Evolutionary conservation across 345 rosid genomes (phyloP).

Genomic region (Moricandia arvensis): DNA sequence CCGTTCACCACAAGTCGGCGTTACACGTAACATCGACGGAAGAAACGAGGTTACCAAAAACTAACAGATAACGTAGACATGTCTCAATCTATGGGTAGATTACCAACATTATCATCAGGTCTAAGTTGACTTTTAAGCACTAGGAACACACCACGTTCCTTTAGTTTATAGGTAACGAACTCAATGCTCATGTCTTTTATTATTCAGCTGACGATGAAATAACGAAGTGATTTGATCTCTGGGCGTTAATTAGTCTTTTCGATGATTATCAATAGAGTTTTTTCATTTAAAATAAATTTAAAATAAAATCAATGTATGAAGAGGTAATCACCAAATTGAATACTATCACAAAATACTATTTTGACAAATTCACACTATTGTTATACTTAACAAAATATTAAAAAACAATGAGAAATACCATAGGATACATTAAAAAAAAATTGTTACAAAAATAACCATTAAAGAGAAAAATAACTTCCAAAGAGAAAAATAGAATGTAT

Average conservation of each 20-base stretch:
- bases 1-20: conserved; percentile 23
- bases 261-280: conserved; percentile 7
- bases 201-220: not conserved
- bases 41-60: conserved; percentile 17
- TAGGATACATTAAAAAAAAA: no score
- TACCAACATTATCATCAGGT: conserved; percentile 24
- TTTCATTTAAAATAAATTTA: not conserved
- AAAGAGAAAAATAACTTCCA: not conserved
- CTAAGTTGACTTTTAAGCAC: conserved; percentile 15
- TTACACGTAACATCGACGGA: conserved; percentile 24
- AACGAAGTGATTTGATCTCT: conserved; percentile 28
- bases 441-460: no score
- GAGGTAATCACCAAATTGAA: conserved; percentile 31
- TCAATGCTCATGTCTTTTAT: not conserved
- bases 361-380: conserved; percentile 25
- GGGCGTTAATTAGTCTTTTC: conserved; percentile 19
- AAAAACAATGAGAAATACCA: no score
- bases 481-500: no score
- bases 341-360: conserved; percentile 24
- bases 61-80: conserved; percentile 11
- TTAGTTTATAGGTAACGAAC: not conserved
- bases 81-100: conserved; percentile 27
- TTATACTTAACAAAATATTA: not conserved
- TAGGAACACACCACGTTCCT: not conserved
- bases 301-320: not conserved